Conservation (phyloP, 805 yeast genomes). For the Huiozyma sinensis region DNA sequence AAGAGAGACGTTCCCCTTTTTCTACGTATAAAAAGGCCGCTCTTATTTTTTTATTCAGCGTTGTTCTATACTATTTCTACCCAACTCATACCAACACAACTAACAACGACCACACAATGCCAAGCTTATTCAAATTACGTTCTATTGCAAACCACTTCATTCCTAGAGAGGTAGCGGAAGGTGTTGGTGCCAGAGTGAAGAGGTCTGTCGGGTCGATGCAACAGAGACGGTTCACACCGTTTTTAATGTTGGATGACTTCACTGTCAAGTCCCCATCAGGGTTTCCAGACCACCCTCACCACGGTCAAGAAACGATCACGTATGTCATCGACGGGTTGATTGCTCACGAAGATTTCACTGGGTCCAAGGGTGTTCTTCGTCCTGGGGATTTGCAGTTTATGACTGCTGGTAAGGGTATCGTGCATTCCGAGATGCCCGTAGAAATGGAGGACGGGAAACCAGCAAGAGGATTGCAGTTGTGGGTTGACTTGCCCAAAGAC, state of each 20-base stretch:
- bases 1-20: too few species aligned
- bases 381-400: constrained; percentile 83
- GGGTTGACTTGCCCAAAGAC: constrained; percentile 70
- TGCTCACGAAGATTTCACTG: constrained; percentile 81
- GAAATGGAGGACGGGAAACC: constrained; percentile 38
- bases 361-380: constrained; percentile 59
- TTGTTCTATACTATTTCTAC: too few species aligned
- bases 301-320: constrained; percentile 71
- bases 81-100: too few species aligned
- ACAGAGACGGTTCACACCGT: constrained; percentile 71
- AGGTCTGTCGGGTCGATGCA: constrained; percentile 62
- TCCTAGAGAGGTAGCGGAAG: constrained; percentile 67
- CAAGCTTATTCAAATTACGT: constrained; percentile 20
- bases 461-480: constrained; percentile 62
- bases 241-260: constrained; percentile 73
- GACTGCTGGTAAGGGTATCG: constrained; percentile 85
- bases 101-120: too few species aligned
- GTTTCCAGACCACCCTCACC: constrained; percentile 74
- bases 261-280: constrained; percentile 52
- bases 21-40: too few species aligned
- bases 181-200: constrained; percentile 77
- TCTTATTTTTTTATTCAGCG: too few species aligned
- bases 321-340: constrained; percentile 51
- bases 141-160: constrained; percentile 39
- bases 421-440: constrained; percentile 79